Conservation (phyloP, 495 filamentous ascomycete genomes). For the Neurospora tetraspora region DNA sequence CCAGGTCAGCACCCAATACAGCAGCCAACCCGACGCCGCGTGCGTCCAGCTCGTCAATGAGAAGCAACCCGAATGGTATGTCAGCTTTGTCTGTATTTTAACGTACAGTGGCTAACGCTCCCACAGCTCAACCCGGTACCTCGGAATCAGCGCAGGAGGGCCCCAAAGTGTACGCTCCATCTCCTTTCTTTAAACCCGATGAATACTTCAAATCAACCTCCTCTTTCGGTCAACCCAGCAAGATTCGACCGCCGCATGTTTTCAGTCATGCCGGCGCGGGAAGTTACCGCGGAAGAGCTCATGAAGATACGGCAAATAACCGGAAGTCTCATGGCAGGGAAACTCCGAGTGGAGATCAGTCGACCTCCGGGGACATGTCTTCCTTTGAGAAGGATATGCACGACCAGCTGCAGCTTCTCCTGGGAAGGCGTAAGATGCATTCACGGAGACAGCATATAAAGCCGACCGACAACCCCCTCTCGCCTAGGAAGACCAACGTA, state of each 20-base stretch:
- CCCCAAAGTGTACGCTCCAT: conserved; percentile 22
- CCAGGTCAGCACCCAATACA: conserved; percentile 20
- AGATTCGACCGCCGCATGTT: neutral
- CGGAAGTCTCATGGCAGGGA: neutral
- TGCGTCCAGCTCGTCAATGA: conserved; percentile 7
- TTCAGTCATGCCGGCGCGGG: conserved; percentile 5
- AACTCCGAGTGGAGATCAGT: conserved; percentile 19
- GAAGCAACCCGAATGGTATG: conserved; percentile 17
- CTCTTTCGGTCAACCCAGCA: neutral
- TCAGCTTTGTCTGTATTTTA: neutral
- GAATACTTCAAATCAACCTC: neutral
- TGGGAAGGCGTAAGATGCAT: conserved; percentile 2
- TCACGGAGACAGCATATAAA: neutral
- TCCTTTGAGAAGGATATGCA: conserved; percentile 17
- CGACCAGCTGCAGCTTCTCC: conserved; percentile 16
- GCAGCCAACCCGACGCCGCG: neutral
- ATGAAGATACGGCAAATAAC: conserved; percentile 1
- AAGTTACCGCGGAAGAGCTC: neutral
- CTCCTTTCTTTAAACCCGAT: conserved; percentile 3
- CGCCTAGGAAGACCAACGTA: conserved; percentile 2
- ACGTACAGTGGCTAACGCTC: neutral
- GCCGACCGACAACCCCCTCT: neutral
- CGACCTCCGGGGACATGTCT: conserved; percentile 6
- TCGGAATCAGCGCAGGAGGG: conserved; percentile 4
- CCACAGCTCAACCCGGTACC: neutral